A percentile compares a stretch with the other conserved stretches of the same genome.
These are phyloP conservation scores for Boletus reticulatus DNA, from an alignment of 768 basidiomycete genomes.

Conservation along the genomic window DNA sequence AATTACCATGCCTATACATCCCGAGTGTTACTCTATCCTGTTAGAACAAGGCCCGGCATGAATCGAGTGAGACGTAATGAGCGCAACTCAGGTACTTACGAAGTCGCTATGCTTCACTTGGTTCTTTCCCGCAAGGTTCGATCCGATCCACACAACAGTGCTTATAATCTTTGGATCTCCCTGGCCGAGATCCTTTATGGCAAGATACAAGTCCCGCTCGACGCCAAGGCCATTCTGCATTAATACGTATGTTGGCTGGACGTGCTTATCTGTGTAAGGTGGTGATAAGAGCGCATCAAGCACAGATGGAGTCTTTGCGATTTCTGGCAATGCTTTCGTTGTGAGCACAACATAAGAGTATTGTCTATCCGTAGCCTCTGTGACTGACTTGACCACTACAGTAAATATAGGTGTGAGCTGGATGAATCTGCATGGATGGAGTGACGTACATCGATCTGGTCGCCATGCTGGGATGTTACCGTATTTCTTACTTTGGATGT, in stretches of 20 bases:
- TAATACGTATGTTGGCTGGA: constrained; percentile 59
- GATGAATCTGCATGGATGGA: constrained; percentile 17
- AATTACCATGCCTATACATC: constrained; percentile 49
- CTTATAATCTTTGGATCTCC: constrained; percentile 52
- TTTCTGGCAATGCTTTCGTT: constrained; percentile 72
- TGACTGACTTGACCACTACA: constrained; percentile 56
- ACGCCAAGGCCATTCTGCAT: constrained; percentile 68
- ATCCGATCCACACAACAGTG: constrained; percentile 52
- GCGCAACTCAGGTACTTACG: constrained; percentile 36
- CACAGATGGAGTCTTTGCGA: constrained; percentile 52
- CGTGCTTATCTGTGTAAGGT: constrained; percentile 42
- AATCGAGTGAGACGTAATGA: neutral
- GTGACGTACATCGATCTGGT: constrained; percentile 54
- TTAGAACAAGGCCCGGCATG: neutral
- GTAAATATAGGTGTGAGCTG: neutral
- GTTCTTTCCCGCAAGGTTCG: constrained; percentile 47
- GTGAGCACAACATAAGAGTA: constrained; percentile 68
- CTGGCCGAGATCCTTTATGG: constrained; percentile 41
- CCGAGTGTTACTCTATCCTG: constrained; percentile 49
- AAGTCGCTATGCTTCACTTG: constrained; percentile 51
- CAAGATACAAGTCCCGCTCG: constrained; percentile 61
- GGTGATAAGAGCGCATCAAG: constrained; percentile 53
- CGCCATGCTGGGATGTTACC: constrained; percentile 57
- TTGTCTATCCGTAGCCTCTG: constrained; percentile 54
- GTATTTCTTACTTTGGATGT: constrained; percentile 57